Conservation (phyloP, 345 rosid species). For the Heritiera fomes region DNA sequence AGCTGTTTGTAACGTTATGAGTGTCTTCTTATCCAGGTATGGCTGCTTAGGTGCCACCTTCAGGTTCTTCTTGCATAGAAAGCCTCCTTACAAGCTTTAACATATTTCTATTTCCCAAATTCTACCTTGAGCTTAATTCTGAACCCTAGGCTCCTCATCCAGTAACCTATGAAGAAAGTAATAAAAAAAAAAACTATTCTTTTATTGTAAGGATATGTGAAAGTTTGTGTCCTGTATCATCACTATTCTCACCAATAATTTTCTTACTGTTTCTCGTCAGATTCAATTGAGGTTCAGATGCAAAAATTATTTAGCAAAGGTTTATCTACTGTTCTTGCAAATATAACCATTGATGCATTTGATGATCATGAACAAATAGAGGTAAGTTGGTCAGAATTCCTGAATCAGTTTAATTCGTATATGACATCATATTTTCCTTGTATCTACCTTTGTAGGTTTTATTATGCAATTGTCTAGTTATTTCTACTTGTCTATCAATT, state of each 20-base stretch:
- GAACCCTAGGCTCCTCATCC: not conserved
- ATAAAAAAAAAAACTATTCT: not conserved
- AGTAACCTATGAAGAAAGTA: not conserved
- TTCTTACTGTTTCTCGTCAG: conserved; percentile 40
- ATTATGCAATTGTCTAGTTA: not conserved
- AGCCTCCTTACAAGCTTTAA: not conserved
- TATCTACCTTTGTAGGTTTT: not conserved
- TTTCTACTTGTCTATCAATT: not conserved
- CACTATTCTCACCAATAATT: not conserved
- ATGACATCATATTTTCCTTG: not conserved
- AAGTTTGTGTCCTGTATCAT: not conserved
- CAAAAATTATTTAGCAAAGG: conserved; percentile 53
- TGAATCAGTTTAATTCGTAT: conserved; percentile 8
- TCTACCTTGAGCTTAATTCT: not conserved
- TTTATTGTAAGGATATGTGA: not conserved
- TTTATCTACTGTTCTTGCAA: conserved; percentile 57
- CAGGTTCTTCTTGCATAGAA: not conserved
- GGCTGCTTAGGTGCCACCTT: not conserved
- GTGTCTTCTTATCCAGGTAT: not conserved
- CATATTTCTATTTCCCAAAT: not conserved
- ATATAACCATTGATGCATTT: conserved; percentile 53
- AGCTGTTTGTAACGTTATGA: not conserved
- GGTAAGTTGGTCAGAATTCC: conserved; percentile 46
- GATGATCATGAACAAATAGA: conserved; percentile 71
- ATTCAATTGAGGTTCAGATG: conserved; percentile 57